These are phyloP conservation scores for Penicillium angulare DNA, from an alignment of 495 filamentous ascomycete genomes.

Conservation along the genomic window DNA sequence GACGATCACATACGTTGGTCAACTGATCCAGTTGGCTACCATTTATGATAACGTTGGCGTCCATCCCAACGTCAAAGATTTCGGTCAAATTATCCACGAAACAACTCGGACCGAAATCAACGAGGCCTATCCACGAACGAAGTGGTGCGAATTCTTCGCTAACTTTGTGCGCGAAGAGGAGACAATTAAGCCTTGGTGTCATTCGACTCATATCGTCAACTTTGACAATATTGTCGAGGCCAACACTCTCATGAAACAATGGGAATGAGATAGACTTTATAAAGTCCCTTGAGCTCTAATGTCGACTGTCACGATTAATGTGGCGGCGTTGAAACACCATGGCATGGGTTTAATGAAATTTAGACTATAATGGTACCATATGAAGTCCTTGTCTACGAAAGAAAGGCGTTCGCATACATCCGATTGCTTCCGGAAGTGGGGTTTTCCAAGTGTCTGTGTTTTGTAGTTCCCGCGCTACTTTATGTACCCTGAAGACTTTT, in stretches of 20 bases:
- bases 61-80: constrained; percentile 20
- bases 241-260: constrained; percentile 62
- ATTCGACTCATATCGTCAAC: constrained; percentile 65
- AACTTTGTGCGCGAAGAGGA: constrained; percentile 55
- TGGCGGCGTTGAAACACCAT: too few relatives aligned
- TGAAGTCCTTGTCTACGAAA: too few relatives aligned
- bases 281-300: too few relatives aligned
- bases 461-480: too few relatives aligned
- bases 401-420: too few relatives aligned
- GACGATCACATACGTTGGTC: constrained; percentile 63
- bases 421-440: too few relatives aligned
- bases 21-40: constrained; percentile 74
- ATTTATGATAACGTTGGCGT: constrained; percentile 59
- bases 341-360: too few relatives aligned
- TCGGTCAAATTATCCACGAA: constrained; percentile 15
- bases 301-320: too few relatives aligned
- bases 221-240: constrained; percentile 60
- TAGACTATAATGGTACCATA: too few relatives aligned
- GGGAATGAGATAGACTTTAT: too few relatives aligned
- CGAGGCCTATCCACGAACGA: constrained; percentile 15
- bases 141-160: constrained; percentile 27
- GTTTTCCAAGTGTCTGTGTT: too few relatives aligned
- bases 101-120: constrained; percentile 15
- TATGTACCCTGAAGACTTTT: too few relatives aligned
- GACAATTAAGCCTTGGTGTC: constrained; percentile 65